These are phyloP conservation scores for Pichia paraexigua DNA, from an alignment of 805 yeast species.

Conservation along the genomic window DNA sequence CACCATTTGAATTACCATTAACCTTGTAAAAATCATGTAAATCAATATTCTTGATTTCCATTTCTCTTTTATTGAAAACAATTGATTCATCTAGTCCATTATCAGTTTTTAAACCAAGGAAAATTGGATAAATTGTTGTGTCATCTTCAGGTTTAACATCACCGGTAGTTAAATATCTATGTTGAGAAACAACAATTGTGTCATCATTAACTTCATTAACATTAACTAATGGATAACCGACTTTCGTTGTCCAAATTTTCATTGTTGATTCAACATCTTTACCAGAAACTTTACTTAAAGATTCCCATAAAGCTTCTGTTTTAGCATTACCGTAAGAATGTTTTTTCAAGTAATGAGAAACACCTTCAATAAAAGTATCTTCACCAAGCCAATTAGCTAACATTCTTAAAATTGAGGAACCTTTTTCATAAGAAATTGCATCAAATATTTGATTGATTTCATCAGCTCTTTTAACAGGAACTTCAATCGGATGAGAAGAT, in stretches of 20 bases:
- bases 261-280: constrained; percentile 55
- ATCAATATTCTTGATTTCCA: constrained; percentile 10
- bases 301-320: constrained; percentile 65
- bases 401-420: constrained; percentile 73
- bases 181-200: constrained; percentile 37
- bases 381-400: constrained; percentile 64
- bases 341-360: constrained; percentile 55
- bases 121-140: constrained; percentile 50
- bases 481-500: constrained; percentile 77
- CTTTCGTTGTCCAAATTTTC: constrained; percentile 64
- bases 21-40: constrained; percentile 35
- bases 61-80: constrained; percentile 21
- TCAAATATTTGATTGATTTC: constrained; percentile 81
- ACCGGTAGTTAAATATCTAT: constrained; percentile 58
- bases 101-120: constrained; percentile 31
- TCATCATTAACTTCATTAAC: constrained; percentile 36
- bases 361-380: constrained; percentile 65
- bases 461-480: constrained; percentile 73
- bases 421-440: constrained; percentile 75
- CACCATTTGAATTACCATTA: constrained; percentile 45
- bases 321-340: constrained; percentile 66
- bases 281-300: constrained; percentile 57
- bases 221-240: constrained; percentile 66
- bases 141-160: constrained; percentile 60
- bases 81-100: constrained; percentile 23